Conservation (phyloP, 1,139 yeast species). For the Pneumocystis jirovecii region DNA sequence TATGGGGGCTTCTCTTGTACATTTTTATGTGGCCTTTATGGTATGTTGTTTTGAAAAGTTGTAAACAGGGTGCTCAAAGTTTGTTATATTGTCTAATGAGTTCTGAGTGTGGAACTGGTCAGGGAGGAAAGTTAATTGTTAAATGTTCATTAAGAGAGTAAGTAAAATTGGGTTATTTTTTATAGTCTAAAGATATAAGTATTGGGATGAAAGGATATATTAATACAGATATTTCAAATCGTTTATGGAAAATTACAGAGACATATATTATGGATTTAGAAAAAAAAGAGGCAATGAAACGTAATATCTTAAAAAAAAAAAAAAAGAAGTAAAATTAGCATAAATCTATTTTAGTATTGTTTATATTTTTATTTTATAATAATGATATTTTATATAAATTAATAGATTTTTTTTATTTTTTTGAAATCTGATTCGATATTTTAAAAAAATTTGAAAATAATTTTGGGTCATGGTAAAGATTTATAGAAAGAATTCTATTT, state of each 20-base stretch:
- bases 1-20: conserved; percentile 55
- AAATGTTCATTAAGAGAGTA: not conserved
- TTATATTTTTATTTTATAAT: not conserved
- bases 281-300: conserved; percentile 50
- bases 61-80: conserved; percentile 67
- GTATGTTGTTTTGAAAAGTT: conserved; percentile 65
- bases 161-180: not conserved
- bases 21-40: conserved; percentile 61
- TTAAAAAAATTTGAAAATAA: not conserved
- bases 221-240: conserved; percentile 46
- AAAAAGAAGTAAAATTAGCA: not conserved
- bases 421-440: not conserved
- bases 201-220: conserved; percentile 50
- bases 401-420: not conserved
- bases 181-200: conserved; percentile 42
- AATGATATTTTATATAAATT: not conserved
- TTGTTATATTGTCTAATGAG: conserved; percentile 53
- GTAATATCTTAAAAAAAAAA: conserved; percentile 29
- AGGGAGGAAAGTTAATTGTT: conserved; percentile 52
- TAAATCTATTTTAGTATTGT: not conserved
- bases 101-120: conserved; percentile 46
- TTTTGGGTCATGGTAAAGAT: not conserved
- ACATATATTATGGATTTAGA: conserved; percentile 45
- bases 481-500: not conserved
- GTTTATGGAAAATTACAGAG: conserved; percentile 49